Evolutionary conservation across 495 filamentous ascomycete genomes (phyloP), one percentile per base, ranked within the genome.

Genomic region (Podospora sp.): DNA sequence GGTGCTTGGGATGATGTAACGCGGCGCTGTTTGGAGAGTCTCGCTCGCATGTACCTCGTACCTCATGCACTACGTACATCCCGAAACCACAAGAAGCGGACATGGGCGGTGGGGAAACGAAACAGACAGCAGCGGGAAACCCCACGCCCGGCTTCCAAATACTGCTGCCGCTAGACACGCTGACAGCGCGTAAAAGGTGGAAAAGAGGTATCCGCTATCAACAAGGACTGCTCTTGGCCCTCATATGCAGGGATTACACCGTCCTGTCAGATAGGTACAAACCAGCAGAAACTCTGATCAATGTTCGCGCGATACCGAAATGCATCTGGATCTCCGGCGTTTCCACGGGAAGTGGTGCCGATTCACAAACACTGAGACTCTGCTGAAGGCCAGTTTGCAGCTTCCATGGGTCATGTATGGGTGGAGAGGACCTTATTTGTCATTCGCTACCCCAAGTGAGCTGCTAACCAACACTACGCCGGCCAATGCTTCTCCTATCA

Each of bases 401-500:
- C 29, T 33, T 33, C 33, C 33, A 46, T 6, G 40, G 5, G 5
- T 46, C 40, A 6, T 18, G 40, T 46, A 18, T 46, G 5, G 4
- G 40, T 46, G 40, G 40, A 46, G 40, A 46, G 2, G 40, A 2
- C n/a, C 40, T 40, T 60, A 36, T 60, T 60, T 60, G 57, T 60
- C 57, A 60, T 36, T 33, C 26, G 12, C 40, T 46, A 11, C 40
- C 40, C 40, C 4, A 14, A 46, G 29, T 33, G 29, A 33, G 40
- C 40, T 14, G 14, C 40, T 46, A 18, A 46, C 40, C 21, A 36
- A 60, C 26, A 8, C 24, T n/a, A 26, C 14, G 27, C 36, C 57
- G 26, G 57, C 20, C 57, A 60, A 36, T 60, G 16, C 36, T 60
- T 60, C 57, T 60, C 57, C 57, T 26, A 21, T 21, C 18, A 20